Percentiles rank a stretch among this genome's conserved stretches.
Evolutionary conservation across 768 basidiomycete genomes (phyloP).

Genomic region (Leccinum uliginosum): DNA sequence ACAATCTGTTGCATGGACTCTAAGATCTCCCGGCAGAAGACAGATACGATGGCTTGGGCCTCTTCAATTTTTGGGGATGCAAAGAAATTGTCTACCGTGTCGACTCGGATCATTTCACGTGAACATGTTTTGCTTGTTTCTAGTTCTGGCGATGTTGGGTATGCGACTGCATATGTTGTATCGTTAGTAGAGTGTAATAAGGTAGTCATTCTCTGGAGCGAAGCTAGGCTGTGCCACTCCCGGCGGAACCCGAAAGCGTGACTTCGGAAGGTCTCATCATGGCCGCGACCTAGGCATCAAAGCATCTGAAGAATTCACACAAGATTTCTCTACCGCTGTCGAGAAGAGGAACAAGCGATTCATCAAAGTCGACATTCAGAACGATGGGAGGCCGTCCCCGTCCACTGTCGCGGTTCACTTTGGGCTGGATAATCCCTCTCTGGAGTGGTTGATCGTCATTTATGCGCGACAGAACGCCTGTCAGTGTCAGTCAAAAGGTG

Average conservation of each 20-base stretch:
- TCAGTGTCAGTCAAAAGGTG: slow-evolving; percentile 68
- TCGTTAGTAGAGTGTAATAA: slow-evolving; percentile 33
- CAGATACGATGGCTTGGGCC: slow-evolving; percentile 84
- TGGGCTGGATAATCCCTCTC: slow-evolving; percentile 49
- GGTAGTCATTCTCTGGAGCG: too few relatives aligned
- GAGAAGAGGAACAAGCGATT: slow-evolving; percentile 55
- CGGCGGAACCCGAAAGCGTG: too few relatives aligned
- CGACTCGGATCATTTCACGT: slow-evolving; percentile 17
- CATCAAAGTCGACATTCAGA: slow-evolving; percentile 69
- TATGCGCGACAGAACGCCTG: slow-evolving; percentile 81
- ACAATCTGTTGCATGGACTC: slow-evolving; percentile 81
- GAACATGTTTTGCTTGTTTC: slow-evolving; percentile 16
- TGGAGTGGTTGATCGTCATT: slow-evolving; percentile 69
- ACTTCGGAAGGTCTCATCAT: slow-evolving; percentile 32
- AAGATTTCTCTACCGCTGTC: slow-evolving; percentile 55
- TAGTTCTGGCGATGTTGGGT: slow-evolving; percentile 7
- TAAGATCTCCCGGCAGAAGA: slow-evolving; percentile 91
- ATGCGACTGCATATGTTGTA: slow-evolving; percentile 30
- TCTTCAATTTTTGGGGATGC: slow-evolving; percentile 74
- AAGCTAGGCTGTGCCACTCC: too few relatives aligned
- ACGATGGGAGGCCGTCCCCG: slow-evolving; percentile 47
- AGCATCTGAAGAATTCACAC: slow-evolving; percentile 53
- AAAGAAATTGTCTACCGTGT: slow-evolving; percentile 7
- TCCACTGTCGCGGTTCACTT: slow-evolving; percentile 1
- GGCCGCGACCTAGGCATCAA: slow-evolving; percentile 71